Percentiles rank a stretch among this genome's conserved stretches.
These are phyloP conservation scores for Isoetes taiwanensis DNA, from an alignment of 75 land plant species.

Conservation along the genomic window DNA sequence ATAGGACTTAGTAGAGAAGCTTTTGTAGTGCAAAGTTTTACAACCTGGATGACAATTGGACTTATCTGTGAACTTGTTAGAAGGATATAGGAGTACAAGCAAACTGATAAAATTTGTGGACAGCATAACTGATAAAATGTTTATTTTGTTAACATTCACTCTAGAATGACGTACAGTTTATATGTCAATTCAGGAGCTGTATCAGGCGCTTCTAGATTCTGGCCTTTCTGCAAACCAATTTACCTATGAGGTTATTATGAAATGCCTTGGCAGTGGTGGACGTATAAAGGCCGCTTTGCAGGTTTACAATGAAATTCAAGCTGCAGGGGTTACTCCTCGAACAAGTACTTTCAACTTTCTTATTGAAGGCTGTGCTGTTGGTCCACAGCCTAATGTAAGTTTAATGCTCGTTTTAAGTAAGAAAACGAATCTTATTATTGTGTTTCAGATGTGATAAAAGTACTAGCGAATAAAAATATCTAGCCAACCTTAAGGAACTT, in stretches of 20 bases:
- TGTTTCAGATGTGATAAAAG: not conserved
- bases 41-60: no score
- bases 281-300: conserved; percentile 19
- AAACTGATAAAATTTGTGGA: no score
- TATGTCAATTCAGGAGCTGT: conserved; percentile 10
- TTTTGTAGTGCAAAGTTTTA: no score
- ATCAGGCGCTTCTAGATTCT: conserved; percentile 11
- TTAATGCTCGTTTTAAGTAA: not conserved
- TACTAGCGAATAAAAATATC: not conserved
- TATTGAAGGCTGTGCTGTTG: conserved; percentile 23
- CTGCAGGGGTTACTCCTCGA: conserved; percentile 15
- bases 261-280: conserved; percentile 23
- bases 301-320: conserved; percentile 20
- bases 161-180: no score
- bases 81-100: no score
- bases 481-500: not conserved
- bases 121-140: no score
- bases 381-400: conserved; percentile 22
- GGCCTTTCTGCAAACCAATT: conserved; percentile 18
- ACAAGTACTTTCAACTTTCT: conserved; percentile 25
- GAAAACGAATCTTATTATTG: not conserved
- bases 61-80: no score
- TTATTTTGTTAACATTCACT: no score
- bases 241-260: conserved; percentile 14
- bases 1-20: no score